Conservation (phyloP, 306 rosid species). For the Medicago ruthenica region DNA sequence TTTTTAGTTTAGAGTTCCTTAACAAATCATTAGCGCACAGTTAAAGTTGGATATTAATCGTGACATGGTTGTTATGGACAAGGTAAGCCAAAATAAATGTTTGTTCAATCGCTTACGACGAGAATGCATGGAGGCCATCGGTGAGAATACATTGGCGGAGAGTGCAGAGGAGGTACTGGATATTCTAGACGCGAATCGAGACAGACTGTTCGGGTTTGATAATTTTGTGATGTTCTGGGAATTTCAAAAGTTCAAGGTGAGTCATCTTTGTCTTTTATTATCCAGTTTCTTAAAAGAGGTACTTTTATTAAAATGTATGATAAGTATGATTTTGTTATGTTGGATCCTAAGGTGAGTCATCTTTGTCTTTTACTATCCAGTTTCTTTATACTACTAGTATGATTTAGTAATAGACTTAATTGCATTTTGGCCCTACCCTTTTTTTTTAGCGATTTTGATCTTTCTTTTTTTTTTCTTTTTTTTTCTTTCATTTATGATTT, state of each 20-base stretch:
- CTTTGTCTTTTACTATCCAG: too few species aligned
- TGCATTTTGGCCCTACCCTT: too few species aligned
- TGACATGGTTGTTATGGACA: conserved; percentile 44
- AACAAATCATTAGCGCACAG: too few species aligned
- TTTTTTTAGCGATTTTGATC: too few species aligned
- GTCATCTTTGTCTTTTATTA: too few species aligned
- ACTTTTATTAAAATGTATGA: conserved; percentile 81
- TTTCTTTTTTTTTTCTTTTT: too few species aligned
- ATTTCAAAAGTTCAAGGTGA: conserved; percentile 44
- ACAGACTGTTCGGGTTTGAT: conserved; percentile 61
- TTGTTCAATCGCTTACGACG: conserved; percentile 67
- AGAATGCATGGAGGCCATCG: conserved; percentile 54
- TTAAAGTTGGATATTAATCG: neutral
- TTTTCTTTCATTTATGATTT: too few species aligned
- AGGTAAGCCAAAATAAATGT: conserved; percentile 46
- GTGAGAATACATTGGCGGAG: conserved; percentile 47
- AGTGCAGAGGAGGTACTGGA: conserved; percentile 58
- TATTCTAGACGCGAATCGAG: conserved; percentile 59
- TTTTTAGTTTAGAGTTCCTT: too few species aligned
- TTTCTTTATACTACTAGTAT: too few species aligned
- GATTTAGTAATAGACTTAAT: too few species aligned
- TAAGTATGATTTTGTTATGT: conserved; percentile 46
- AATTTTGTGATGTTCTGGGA: conserved; percentile 46
- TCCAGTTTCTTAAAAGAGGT: too few species aligned
- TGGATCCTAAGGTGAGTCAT: too few species aligned